These are phyloP conservation scores for Xylariaceae sp. DNA, from an alignment of 2,329 filamentous ascomycete species.

Conservation along the genomic window DNA sequence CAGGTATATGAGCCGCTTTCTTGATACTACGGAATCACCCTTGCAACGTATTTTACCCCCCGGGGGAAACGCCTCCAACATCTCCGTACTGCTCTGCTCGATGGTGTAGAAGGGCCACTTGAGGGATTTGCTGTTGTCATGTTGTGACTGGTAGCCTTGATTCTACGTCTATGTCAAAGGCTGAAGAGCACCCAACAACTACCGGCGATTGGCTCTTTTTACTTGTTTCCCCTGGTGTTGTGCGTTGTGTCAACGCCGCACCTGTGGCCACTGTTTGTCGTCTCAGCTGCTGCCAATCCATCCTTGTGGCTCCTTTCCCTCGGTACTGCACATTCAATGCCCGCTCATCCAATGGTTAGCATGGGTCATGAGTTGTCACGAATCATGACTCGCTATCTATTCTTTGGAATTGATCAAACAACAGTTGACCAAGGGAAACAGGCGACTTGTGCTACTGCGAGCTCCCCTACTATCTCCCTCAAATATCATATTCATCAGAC, in stretches of 20 bases:
- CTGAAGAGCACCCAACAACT: constrained; percentile 1
- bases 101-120: background rate
- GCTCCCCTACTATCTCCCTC: constrained; percentile 3
- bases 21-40: too few species aligned
- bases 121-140: background rate
- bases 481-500: constrained; percentile 9
- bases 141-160: background rate
- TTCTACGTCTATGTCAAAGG: constrained; percentile 16
- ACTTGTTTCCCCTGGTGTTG: background rate
- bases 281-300: constrained; percentile 29
- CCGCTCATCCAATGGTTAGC: constrained; percentile 27
- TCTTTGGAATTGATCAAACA: constrained; percentile 14
- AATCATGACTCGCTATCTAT: constrained; percentile 29
- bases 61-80: too few species aligned
- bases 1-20: too few species aligned
- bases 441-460: constrained; percentile 32
- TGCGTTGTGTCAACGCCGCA: constrained; percentile 26
- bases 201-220: background rate
- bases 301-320: constrained; percentile 28
- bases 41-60: too few species aligned
- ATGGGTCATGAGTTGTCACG: constrained; percentile 28
- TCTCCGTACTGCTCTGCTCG: background rate
- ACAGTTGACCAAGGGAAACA: constrained; percentile 25
- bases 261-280: constrained; percentile 31
- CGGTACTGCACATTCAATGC: constrained; percentile 22